Conservation (phyloP, 208 protist species). For the Leishmania braziliensis region DNA sequence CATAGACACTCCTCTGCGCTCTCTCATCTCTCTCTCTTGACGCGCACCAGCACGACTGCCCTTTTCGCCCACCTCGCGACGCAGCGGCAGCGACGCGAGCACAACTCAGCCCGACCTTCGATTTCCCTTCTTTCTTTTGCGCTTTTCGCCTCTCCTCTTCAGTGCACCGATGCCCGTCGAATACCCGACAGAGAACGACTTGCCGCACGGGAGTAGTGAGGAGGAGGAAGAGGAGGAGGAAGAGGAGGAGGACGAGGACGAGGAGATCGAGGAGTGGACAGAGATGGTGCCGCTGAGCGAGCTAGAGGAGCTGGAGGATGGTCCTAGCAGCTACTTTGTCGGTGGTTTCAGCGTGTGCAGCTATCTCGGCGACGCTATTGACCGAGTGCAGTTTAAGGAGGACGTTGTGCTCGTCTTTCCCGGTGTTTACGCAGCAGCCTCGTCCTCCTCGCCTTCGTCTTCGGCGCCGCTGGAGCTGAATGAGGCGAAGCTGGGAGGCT, state of each 20-base stretch:
- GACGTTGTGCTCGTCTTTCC: conserved; percentile 80
- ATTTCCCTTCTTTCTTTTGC: neutral
- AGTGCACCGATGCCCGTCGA: conserved; percentile 36
- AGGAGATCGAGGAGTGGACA: conserved; percentile 75
- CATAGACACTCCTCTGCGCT: neutral
- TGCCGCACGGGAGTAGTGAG: conserved; percentile 40
- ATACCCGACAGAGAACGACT: conserved; percentile 35
- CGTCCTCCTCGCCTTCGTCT: neutral
- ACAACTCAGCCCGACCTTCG: neutral
- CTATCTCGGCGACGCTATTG: conserved; percentile 55
- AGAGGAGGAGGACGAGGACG: conserved; percentile 74
- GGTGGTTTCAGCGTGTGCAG: conserved; percentile 72
- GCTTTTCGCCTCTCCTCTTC: no score
- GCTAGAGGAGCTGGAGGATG: conserved; percentile 59
- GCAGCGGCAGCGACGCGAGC: neutral
- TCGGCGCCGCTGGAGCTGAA: conserved; percentile 55
- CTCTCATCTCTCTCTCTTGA: neutral
- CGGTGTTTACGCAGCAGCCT: conserved; percentile 43
- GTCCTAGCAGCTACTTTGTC: conserved; percentile 77
- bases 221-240: conserved; percentile 63
- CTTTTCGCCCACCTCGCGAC: neutral
- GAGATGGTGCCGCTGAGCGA: conserved; percentile 60
- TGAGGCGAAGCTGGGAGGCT: conserved; percentile 53
- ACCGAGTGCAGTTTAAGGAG: conserved; percentile 54
- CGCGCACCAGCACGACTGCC: neutral